phyloP scores from a whole-genome alignment of 169 alveolate species.

The Babesia sp. region DNA sequence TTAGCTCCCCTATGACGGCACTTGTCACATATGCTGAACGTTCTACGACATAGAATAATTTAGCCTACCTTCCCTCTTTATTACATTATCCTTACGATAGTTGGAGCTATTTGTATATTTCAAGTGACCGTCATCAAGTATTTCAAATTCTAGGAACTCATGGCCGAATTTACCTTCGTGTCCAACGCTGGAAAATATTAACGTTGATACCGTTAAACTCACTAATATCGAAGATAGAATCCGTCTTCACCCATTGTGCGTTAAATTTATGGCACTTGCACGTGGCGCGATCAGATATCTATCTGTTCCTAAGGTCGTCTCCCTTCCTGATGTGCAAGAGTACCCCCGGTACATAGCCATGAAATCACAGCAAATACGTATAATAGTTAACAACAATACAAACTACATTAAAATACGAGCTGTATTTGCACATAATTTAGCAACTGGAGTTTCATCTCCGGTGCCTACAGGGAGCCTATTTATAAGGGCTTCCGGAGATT shows the following conservation, averaged over 20 bases:
- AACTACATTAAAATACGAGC: conserved; percentile 16
- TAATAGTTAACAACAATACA: neutral
- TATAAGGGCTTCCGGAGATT: neutral
- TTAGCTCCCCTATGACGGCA: conserved; percentile 82
- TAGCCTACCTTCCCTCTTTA: conserved; percentile 91
- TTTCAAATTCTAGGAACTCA: conserved; percentile 96
- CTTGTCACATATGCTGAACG: conserved; percentile 77
- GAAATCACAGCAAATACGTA: neutral
- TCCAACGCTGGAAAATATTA: conserved; percentile 69
- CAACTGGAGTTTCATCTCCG: neutral
- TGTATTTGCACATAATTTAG: neutral
- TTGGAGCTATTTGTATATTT: conserved; percentile 96
- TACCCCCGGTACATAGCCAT: too few species aligned
- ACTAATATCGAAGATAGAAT: conserved; percentile 68
- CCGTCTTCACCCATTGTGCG: conserved; percentile 42
- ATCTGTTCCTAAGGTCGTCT: too few species aligned
- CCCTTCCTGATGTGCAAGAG: too few species aligned
- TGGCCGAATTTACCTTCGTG: conserved; percentile 92
- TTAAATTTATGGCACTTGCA: too few species aligned
- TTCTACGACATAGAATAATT: neutral
- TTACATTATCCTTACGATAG: conserved; percentile 90
- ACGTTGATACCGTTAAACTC: conserved; percentile 1
- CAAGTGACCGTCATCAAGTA: conserved; percentile 90
- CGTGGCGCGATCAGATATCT: too few species aligned
- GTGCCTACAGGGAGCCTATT: conserved; percentile 20